Evolutionary conservation across 345 rosid genomes (phyloP), one percentile per base, ranked within the genome.

Genomic region (Kandelia obovata): DNA sequence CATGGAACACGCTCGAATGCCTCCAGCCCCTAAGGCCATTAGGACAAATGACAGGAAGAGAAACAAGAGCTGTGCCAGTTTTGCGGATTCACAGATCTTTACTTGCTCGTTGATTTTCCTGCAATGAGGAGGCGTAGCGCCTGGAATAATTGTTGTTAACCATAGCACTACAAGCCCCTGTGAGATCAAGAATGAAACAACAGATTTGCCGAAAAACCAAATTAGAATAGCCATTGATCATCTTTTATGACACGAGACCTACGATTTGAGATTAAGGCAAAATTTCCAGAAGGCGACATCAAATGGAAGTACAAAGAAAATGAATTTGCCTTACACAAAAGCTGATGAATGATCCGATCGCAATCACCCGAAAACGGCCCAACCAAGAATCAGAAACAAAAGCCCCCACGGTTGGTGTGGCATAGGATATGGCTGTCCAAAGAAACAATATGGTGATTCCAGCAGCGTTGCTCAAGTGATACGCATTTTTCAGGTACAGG

Each of bases 1-100:
- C 28, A 82, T 66, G 39, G 88, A 84, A 53, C 88, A 81, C 2
- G 91, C 70, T 53, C 91, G 68, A 15, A 86, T 60, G 25, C 85
- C 84, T 5, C 91, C 91, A 0, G 85, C 84, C 16, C 85, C 91
- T 0, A 84, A 60, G 5, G 91, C 71, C 87, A 78, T 72, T 47
- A 81, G 67, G 15, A 43, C 78, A 21, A 86, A 75, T 4, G 85
- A 67, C 26, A 70, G 67, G 53, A 75, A 76, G 6, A 84, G 83
- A 46, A 80, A 76, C 34, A 62, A 1, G 25, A 80, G 70, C 58
- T 84, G 88, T 0, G 8, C 61, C 7, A 68, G 26, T 2, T 63
- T 70, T 3, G 88, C 31, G 5, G 75, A 47, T 4, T 2, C 51
- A 27, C 88, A 86, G 5, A 6, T 37, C 61, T 68, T 1, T 7